phyloP scores from a whole-genome alignment of 805 yeast genomes.

The Candida peoriensis region DNA sequence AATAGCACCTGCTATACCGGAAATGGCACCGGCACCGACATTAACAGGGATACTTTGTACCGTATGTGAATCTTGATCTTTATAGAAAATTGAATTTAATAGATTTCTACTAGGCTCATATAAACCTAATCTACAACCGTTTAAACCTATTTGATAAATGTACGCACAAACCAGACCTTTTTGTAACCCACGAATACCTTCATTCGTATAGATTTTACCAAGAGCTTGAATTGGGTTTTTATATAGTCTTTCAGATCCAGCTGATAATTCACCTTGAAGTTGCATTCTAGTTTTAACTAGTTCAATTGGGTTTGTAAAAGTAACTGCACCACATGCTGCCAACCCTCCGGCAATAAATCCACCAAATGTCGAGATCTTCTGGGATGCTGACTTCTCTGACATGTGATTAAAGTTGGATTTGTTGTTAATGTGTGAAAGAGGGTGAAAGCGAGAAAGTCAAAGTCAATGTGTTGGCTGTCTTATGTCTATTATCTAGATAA shows the following conservation, averaged over 20 bases:
- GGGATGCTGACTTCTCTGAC: conserved; percentile 40
- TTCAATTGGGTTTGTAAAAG: conserved; percentile 94
- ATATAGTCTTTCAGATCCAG: conserved; percentile 53
- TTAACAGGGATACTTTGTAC: conserved; percentile 54
- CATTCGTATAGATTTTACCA: conserved; percentile 62
- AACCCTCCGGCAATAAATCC: conserved; percentile 88
- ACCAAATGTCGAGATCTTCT: conserved; percentile 58
- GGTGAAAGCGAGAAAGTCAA: no score
- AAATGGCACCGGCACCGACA: conserved; percentile 70
- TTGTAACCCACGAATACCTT: conserved; percentile 85
- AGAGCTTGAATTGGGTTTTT: conserved; percentile 86
- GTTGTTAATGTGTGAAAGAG: no score
- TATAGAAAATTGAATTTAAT: conserved; percentile 50
- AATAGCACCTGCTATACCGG: conserved; percentile 88
- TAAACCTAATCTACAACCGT: conserved; percentile 91
- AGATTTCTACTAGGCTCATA: conserved; percentile 80
- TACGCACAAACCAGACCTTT: conserved; percentile 89
- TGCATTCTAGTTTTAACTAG: conserved; percentile 95
- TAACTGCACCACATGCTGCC: conserved; percentile 98
- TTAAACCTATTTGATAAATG: conserved; percentile 82
- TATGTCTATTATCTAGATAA: no score
- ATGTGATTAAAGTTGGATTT: no score
- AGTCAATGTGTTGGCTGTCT: no score
- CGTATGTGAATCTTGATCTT: conserved; percentile 43
- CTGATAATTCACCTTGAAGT: conserved; percentile 80